Evolutionary conservation across 805 yeast species (phyloP).

Genomic region (Tetrapisispora namnaoensis): DNA sequence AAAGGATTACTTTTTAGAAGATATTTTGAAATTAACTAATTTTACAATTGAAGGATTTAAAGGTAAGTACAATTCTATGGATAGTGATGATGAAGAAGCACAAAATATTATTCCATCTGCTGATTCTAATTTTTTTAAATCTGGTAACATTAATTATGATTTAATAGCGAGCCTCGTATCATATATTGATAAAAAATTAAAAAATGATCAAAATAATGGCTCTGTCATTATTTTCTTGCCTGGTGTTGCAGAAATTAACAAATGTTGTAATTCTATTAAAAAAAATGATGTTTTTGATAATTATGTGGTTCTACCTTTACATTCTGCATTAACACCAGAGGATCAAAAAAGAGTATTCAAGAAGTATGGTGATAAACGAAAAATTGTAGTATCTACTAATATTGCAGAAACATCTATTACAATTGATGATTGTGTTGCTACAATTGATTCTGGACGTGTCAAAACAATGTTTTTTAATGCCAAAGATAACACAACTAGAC

Average conservation of each 20-base stretch:
- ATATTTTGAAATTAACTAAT: conserved; percentile 46
- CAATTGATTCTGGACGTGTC: conserved; percentile 79
- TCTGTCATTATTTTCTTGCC: conserved; percentile 81
- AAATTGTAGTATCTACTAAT: conserved; percentile 82
- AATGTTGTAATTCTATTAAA: conserved; percentile 33
- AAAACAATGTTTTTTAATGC: conserved; percentile 69
- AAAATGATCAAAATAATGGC: conserved; percentile 39
- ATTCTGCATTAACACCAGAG: conserved; percentile 73
- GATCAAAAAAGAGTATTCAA: conserved; percentile 76
- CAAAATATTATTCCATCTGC: conserved; percentile 46
- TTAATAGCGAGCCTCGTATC: conserved; percentile 49
- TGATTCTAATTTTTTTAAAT: conserved; percentile 53
- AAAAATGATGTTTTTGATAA: conserved; percentile 7
- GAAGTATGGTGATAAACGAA: conserved; percentile 49
- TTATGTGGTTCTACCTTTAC: conserved; percentile 60
- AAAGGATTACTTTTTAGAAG: conserved; percentile 61
- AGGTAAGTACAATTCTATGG: conserved; percentile 10
- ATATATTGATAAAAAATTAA: conserved; percentile 42
- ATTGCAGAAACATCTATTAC: conserved; percentile 97
- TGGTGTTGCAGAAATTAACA: conserved; percentile 80
- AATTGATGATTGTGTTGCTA: conserved; percentile 89
- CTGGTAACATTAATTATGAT: conserved; percentile 67
- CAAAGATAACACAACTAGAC: conserved; percentile 52
- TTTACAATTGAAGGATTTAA: conserved; percentile 38
- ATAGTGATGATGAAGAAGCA: conserved; percentile 16